Percentiles rank a stretch among this genome's conserved stretches.
These are phyloP conservation scores for Tricholoma sp. DNA, from an alignment of 768 basidiomycete species.

Conservation along the genomic window DNA sequence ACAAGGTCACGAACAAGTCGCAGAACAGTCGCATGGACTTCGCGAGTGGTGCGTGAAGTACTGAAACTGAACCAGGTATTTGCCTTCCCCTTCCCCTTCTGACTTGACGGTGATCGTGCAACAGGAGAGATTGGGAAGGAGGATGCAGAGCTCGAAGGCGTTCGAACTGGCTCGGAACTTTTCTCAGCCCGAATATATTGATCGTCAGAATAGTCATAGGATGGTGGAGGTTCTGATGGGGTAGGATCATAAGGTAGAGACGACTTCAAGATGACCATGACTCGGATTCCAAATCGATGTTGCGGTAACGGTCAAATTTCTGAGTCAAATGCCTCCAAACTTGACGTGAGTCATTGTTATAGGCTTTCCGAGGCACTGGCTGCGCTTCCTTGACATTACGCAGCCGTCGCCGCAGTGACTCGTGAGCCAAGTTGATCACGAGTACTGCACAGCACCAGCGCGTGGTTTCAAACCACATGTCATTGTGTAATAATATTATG, in stretches of 20 bases:
- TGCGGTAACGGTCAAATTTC: no score
- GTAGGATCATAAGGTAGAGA: constrained; percentile 33
- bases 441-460: no score
- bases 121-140: constrained; percentile 4
- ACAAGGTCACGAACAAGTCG: constrained; percentile 55
- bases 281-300: neutral
- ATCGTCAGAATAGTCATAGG: constrained; percentile 27
- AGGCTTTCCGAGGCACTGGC: no score
- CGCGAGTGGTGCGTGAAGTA: constrained; percentile 32
- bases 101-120: constrained; percentile 8
- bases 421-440: no score
- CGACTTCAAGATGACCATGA: constrained; percentile 26
- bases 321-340: no score
- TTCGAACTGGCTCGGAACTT: constrained; percentile 6
- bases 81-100: constrained; percentile 26
- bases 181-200: constrained; percentile 7
- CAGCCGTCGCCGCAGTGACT: no score
- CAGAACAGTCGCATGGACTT: constrained; percentile 49
- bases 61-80: constrained; percentile 32
- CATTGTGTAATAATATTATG: no score
- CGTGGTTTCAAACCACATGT: no score
- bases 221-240: constrained; percentile 34
- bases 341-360: no score
- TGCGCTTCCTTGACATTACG: no score
- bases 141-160: constrained; percentile 7